These are phyloP conservation scores for Diaporthe destruens DNA, from an alignment of 2,329 filamentous ascomycete species.

Conservation along the genomic window DNA sequence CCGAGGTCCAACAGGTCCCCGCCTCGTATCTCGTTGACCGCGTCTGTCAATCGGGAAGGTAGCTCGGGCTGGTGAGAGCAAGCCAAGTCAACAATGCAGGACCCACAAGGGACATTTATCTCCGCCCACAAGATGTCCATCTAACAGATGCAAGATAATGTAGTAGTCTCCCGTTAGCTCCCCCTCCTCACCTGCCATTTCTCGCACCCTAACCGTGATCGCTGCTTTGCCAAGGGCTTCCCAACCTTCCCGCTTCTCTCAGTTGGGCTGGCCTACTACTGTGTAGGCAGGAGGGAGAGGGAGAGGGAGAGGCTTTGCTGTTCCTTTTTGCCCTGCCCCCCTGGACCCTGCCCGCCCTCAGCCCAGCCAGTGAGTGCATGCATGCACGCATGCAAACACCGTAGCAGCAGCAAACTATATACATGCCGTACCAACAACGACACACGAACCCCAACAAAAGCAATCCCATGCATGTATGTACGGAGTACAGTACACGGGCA, in stretches of 20 bases:
- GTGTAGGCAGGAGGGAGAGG: too few species aligned
- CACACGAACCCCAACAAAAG: background rate
- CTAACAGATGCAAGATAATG: slow-evolving; percentile 9
- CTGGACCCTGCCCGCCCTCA: slow-evolving; percentile 10
- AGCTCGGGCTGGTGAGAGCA: background rate
- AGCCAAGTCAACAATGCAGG: slow-evolving; percentile 21
- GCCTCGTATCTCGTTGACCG: slow-evolving; percentile 18
- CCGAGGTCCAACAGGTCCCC: slow-evolving; percentile 15
- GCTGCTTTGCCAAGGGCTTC: slow-evolving; percentile 11
- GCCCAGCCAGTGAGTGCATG: background rate
- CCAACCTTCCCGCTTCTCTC: slow-evolving; percentile 21
- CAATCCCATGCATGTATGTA: background rate
- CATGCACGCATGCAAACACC: background rate
- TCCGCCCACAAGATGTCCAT: slow-evolving; percentile 9
- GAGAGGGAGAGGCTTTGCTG: too few species aligned
- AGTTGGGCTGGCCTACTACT: background rate
- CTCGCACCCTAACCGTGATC: slow-evolving; percentile 1
- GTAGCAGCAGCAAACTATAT: background rate
- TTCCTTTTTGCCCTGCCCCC: background rate
- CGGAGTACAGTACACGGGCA: background rate
- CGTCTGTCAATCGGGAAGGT: slow-evolving; percentile 30
- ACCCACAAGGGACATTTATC: slow-evolving; percentile 21
- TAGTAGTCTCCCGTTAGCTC: slow-evolving; percentile 17
- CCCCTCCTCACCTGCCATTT: slow-evolving; percentile 25
- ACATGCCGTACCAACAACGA: too few species aligned